Percentiles rank a stretch among this genome's conserved stretches.
Evolutionary conservation across 2,329 filamentous ascomycete species (phyloP).

Genomic region (Alternaria rosae): DNA sequence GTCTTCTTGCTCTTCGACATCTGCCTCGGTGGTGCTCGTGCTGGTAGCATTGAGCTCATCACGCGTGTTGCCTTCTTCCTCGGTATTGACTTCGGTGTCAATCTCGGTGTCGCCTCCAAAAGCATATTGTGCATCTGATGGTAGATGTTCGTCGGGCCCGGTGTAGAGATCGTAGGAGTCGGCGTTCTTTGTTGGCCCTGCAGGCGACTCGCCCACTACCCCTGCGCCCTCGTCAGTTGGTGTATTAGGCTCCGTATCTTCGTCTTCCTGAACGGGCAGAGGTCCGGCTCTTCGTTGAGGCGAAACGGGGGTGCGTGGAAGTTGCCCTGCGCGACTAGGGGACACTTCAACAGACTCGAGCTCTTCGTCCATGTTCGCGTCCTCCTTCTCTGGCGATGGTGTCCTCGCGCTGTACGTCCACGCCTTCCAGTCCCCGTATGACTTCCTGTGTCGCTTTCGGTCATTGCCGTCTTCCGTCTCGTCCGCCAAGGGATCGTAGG

Average conservation of each 20-base stretch:
- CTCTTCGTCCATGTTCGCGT: constrained; percentile 28
- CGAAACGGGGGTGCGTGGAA: constrained; percentile 39
- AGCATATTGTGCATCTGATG: constrained; percentile 65
- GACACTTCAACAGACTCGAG: constrained; percentile 24
- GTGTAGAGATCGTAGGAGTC: constrained; percentile 36
- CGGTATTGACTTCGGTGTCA: constrained; percentile 33
- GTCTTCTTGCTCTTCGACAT: constrained; percentile 12
- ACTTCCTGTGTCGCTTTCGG: constrained; percentile 75
- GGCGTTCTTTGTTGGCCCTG: constrained; percentile 7
- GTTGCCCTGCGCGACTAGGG: constrained; percentile 31
- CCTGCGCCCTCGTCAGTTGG: neutral
- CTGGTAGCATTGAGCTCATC: constrained; percentile 12
- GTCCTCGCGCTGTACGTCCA: constrained; percentile 80
- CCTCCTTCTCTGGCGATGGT: constrained; percentile 69
- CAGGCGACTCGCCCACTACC: neutral
- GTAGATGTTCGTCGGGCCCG: constrained; percentile 50
- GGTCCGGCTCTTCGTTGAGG: constrained; percentile 15
- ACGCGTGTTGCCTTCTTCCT: constrained; percentile 19
- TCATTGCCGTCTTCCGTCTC: constrained; percentile 66
- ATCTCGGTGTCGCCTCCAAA: constrained; percentile 41
- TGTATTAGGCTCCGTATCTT: neutral
- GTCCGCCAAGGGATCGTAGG: constrained; percentile 70
- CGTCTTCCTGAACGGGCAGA: neutral
- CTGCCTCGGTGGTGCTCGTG: constrained; percentile 15
- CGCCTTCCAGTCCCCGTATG: constrained; percentile 68